Conservation (phyloP, 176 grass and related monocot genomes). For the Miscanthus lutarioriparius region DNA sequence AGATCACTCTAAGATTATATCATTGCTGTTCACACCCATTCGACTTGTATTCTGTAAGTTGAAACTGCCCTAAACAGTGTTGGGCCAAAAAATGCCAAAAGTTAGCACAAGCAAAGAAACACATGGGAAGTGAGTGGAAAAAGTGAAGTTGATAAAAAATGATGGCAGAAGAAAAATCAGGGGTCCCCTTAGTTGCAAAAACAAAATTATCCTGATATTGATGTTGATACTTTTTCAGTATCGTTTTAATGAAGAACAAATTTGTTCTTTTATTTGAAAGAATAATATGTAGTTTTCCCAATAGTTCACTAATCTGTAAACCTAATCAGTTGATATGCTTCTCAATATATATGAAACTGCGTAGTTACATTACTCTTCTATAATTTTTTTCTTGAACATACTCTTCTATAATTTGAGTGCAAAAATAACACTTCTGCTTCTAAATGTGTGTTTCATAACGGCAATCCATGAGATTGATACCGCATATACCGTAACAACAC, state of each 20-base stretch:
- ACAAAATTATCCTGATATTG: not conserved
- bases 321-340: not conserved
- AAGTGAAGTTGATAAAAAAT: not conserved
- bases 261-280: not conserved
- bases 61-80: not conserved
- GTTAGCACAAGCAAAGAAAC: not conserved
- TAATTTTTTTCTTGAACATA: conserved; percentile 1
- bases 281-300: conserved; percentile 17
- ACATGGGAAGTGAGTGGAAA: not conserved
- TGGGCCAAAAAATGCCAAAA: not conserved
- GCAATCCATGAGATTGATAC: conserved; percentile 6
- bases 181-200: not conserved
- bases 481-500: not conserved
- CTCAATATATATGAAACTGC: not conserved
- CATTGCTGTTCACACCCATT: not conserved
- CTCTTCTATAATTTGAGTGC: conserved; percentile 12
- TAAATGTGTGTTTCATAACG: conserved; percentile 9
- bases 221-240: conserved; percentile 3
- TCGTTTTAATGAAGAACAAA: conserved; percentile 23
- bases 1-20: not conserved
- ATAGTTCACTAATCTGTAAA: conserved; percentile 5
- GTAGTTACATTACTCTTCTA: conserved; percentile 15
- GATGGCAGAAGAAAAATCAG: not conserved
- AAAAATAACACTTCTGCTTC: not conserved
- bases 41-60: not conserved